Evolutionary conservation across 805 yeast species (phyloP).

Genomic region (Yamadazyma akitaensis): DNA sequence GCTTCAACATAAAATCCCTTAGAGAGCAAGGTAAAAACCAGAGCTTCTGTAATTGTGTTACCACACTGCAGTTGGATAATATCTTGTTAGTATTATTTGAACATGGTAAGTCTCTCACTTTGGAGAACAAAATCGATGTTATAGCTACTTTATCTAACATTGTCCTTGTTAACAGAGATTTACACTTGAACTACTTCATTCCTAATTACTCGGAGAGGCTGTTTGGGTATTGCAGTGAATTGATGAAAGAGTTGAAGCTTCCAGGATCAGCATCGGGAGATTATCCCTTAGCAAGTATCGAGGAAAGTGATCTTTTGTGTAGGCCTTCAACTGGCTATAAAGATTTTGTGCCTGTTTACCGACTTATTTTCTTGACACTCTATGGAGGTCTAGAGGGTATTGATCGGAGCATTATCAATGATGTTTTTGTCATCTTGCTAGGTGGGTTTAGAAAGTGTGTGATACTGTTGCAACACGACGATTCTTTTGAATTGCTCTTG

Average conservation of each 20-base stretch:
- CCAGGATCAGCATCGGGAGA: not conserved
- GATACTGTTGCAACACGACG: slow-evolving; percentile 3
- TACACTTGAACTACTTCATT: slow-evolving; percentile 20
- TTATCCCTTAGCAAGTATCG: not conserved
- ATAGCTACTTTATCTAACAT: slow-evolving; percentile 26
- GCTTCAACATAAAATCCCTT: slow-evolving; percentile 9
- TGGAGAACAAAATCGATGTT: slow-evolving; percentile 6
- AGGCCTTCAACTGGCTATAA: slow-evolving; percentile 1
- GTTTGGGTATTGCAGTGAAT: slow-evolving; percentile 9
- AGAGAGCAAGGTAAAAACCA: slow-evolving; percentile 16
- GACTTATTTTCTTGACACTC: slow-evolving; percentile 23
- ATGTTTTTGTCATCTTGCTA: slow-evolving; percentile 13
- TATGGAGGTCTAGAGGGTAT: slow-evolving; percentile 19
- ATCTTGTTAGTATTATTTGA: slow-evolving; percentile 10
- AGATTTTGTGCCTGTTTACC: slow-evolving; percentile 20
- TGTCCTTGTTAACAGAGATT: slow-evolving; percentile 20
- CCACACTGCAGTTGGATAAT: slow-evolving; percentile 9
- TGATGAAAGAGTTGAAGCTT: slow-evolving; percentile 8
- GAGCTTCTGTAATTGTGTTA: slow-evolving; percentile 14
- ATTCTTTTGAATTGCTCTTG: slow-evolving; percentile 12
- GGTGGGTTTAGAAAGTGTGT: slow-evolving; percentile 16
- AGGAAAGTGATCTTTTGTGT: slow-evolving; percentile 3
- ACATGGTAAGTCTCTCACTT: not conserved
- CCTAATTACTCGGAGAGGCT: slow-evolving; percentile 16
- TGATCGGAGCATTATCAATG: slow-evolving; percentile 7